These are phyloP conservation scores for Wallacemonas sp. DNA, from an alignment of 208 protist genomes.

Conservation along the genomic window DNA sequence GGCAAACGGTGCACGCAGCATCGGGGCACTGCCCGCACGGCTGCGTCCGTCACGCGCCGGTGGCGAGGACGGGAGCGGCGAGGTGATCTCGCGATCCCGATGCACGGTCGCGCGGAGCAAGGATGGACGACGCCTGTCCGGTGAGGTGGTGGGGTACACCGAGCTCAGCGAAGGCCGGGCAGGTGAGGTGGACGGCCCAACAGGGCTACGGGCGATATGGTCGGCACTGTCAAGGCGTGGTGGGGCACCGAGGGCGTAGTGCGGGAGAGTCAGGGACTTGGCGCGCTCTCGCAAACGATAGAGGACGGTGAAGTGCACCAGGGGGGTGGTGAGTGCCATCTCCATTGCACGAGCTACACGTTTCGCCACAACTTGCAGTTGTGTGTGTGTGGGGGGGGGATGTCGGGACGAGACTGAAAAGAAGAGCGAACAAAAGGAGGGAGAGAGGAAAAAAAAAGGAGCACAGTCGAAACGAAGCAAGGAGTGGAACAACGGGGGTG, in stretches of 20 bases:
- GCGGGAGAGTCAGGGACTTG: constrained; percentile 5
- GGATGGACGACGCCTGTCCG: neutral
- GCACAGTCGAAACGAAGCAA: too few species aligned
- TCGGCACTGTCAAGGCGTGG: too few species aligned
- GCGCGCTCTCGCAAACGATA: constrained; percentile 25
- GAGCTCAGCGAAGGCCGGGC: neutral
- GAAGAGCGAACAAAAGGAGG: neutral
- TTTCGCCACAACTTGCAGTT: too few species aligned
- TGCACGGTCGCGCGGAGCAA: constrained; percentile 5
- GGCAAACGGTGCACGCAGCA: neutral
- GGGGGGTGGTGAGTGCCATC: neutral
- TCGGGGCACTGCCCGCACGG: neutral
- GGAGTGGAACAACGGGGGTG: too few species aligned
- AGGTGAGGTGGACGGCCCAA: neutral
- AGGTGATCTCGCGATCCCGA: neutral
- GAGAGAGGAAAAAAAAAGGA: neutral
- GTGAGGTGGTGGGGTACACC: neutral
- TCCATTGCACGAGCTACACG: too few species aligned
- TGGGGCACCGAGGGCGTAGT: too few species aligned
- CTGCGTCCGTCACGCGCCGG: neutral
- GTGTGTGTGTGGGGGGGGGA: neutral
- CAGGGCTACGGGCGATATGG: too few species aligned
- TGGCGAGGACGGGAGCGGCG: neutral
- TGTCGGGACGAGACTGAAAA: neutral
- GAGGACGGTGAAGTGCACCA: constrained; percentile 42